These are phyloP conservation scores for Dichotomopilus funicola DNA, from an alignment of 2,329 filamentous ascomycete species.

Conservation along the genomic window DNA sequence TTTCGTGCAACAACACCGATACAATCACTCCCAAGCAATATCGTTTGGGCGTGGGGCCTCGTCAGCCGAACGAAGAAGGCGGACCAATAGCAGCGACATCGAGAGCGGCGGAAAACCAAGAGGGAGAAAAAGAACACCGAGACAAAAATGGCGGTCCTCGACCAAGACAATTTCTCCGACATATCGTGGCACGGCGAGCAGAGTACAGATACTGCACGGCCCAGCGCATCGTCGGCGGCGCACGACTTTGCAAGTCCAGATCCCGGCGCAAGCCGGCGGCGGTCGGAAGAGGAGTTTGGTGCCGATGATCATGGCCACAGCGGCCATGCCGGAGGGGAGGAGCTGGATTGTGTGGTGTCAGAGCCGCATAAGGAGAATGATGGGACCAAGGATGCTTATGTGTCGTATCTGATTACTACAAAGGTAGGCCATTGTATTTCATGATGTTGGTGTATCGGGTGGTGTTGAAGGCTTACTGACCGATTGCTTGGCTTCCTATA, in stretches of 20 bases:
- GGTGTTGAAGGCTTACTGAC: background rate
- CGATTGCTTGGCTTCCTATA: background rate
- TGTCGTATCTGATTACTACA: slow-evolving; percentile 91
- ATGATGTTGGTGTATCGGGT: background rate
- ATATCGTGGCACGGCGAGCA: slow-evolving; percentile 70
- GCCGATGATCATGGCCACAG: slow-evolving; percentile 50
- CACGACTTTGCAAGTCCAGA: slow-evolving; percentile 28
- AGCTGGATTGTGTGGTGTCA: slow-evolving; percentile 75
- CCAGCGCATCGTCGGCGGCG: slow-evolving; percentile 18
- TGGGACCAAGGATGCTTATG: slow-evolving; percentile 91
- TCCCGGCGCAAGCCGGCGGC: slow-evolving; percentile 32
- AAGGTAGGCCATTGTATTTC: slow-evolving; percentile 48
- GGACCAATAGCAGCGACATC: no score
- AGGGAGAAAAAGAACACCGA: background rate
- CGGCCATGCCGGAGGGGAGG: slow-evolving; percentile 59
- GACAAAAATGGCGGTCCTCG: slow-evolving; percentile 40
- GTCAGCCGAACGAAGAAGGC: no score
- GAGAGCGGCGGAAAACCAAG: no score
- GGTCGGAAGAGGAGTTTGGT: slow-evolving; percentile 35
- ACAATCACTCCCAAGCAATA: no score
- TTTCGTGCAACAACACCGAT: no score
- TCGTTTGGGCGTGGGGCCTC: no score
- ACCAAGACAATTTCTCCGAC: slow-evolving; percentile 70
- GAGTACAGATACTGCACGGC: slow-evolving; percentile 34
- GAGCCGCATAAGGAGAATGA: slow-evolving; percentile 91